These are phyloP conservation scores for Pholiota molesta DNA, from an alignment of 768 basidiomycete species.

Conservation along the genomic window DNA sequence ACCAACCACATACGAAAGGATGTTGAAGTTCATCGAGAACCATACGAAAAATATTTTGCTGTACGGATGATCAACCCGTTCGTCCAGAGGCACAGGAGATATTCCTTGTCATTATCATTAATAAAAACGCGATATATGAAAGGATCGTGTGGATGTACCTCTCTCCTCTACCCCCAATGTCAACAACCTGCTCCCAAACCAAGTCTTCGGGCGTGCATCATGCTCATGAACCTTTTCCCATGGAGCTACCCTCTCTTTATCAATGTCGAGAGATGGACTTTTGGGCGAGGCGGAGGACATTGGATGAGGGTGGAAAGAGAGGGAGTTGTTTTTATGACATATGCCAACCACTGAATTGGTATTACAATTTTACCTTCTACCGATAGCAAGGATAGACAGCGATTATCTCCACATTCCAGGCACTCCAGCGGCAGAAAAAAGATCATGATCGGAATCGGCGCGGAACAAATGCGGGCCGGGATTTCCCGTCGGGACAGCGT, in stretches of 20 bases:
- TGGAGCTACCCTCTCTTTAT: neutral
- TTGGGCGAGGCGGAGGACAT: neutral
- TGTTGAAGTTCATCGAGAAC: slow-evolving; percentile 75
- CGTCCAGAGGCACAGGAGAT: slow-evolving; percentile 55
- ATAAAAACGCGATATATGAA: neutral
- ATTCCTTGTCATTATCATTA: slow-evolving; percentile 39
- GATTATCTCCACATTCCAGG: neutral
- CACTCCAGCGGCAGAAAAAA: neutral
- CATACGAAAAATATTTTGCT: slow-evolving; percentile 78
- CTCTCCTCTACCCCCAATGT: slow-evolving; percentile 14
- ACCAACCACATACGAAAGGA: slow-evolving; percentile 49
- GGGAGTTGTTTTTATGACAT: neutral
- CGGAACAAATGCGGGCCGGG: neutral
- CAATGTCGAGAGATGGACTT: neutral
- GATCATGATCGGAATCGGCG: neutral
- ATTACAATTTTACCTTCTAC: neutral
- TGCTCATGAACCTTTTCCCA: slow-evolving; percentile 3
- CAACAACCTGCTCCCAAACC: slow-evolving; percentile 10
- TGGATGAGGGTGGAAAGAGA: neutral
- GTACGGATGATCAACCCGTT: slow-evolving; percentile 62
- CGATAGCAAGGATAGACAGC: neutral
- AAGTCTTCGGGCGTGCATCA: neutral
- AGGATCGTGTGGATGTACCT: slow-evolving; percentile 2
- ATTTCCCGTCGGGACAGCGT: neutral
- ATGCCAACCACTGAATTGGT: neutral